phyloP scores from a whole-genome alignment of 345 rosid species.

The Tarenaya hassleriana region DNA sequence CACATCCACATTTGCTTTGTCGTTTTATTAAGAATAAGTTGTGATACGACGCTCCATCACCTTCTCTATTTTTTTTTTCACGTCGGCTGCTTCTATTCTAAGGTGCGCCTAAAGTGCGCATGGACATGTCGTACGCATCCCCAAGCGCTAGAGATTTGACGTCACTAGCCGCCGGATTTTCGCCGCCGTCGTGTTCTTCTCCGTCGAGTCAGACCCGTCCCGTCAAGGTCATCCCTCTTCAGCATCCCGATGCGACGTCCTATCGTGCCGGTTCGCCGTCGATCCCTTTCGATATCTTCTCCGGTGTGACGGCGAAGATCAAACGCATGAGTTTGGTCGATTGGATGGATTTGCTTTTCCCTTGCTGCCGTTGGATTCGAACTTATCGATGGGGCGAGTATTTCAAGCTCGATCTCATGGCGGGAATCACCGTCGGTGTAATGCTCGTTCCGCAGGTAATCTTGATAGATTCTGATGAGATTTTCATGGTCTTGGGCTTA shows the following conservation, averaged over 20 bases:
- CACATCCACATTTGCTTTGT: no score
- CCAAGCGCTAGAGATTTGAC: slow-evolving; percentile 36
- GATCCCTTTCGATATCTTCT: slow-evolving; percentile 28
- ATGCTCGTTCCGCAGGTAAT: slow-evolving; percentile 99
- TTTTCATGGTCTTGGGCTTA: no score
- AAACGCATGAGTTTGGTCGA: slow-evolving; percentile 46
- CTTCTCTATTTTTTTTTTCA: no score
- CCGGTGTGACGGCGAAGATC: slow-evolving; percentile 39
- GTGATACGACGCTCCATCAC: no score
- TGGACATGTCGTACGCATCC: slow-evolving; percentile 63
- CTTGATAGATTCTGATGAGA: neutral
- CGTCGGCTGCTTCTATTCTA: no score
- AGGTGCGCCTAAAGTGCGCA: slow-evolving; percentile 16
- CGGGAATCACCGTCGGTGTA: slow-evolving; percentile 88
- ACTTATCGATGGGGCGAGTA: slow-evolving; percentile 72
- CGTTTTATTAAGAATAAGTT: no score
- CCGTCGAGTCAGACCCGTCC: slow-evolving; percentile 38
- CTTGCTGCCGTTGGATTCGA: slow-evolving; percentile 88
- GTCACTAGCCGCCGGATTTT: slow-evolving; percentile 12
- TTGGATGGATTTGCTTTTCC: slow-evolving; percentile 59
- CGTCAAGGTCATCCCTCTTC: slow-evolving; percentile 70
- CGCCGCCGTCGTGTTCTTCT: slow-evolving; percentile 33
- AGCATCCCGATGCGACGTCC: slow-evolving; percentile 51
- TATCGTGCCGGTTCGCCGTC: slow-evolving; percentile 26
- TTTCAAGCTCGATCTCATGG: slow-evolving; percentile 82